Percentiles rank a stretch among this genome's conserved stretches.
phyloP scores from a whole-genome alignment of 805 yeast species.

The Metschnikowia bowlesiae region DNA sequence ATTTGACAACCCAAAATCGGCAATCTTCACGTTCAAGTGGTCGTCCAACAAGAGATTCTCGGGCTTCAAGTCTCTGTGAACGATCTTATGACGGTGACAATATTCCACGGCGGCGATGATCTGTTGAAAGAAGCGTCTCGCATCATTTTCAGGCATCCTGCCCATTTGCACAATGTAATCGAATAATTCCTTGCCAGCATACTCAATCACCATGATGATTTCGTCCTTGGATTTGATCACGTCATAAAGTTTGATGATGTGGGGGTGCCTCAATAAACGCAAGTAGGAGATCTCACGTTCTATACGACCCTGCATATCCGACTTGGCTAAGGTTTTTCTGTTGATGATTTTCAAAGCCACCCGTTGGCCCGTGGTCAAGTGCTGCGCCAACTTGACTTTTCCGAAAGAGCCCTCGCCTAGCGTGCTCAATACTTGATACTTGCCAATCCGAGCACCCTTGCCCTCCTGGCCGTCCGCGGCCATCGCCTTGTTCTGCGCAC shows the following conservation, averaged over 20 bases:
- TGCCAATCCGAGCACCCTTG: conserved; percentile 63
- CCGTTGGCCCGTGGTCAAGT: conserved; percentile 82
- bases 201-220: conserved; percentile 95
- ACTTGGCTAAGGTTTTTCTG: conserved; percentile 84
- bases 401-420: conserved; percentile 97
- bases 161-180: conserved; percentile 95
- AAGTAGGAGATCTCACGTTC: conserved; percentile 92
- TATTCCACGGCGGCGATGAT: conserved; percentile 95
- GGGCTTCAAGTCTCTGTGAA: conserved; percentile 94
- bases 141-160: conserved; percentile 87
- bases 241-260: conserved; percentile 90
- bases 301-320: conserved; percentile 95
- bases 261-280: conserved; percentile 87
- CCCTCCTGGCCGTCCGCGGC: conserved; percentile 18
- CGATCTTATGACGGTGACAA: conserved; percentile 94
- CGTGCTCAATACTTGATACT: conserved; percentile 88
- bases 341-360: conserved; percentile 93
- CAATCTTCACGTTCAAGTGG: conserved; percentile 86
- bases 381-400: conserved; percentile 88
- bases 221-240: conserved; percentile 94
- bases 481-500: conserved; percentile 1
- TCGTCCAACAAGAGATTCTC: conserved; percentile 89
- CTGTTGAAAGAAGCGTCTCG: conserved; percentile 91
- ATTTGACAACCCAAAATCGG: conserved; percentile 91
- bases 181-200: conserved; percentile 92